Conservation (phyloP, 176 grass and related monocot genomes). For the Puya raimondii region DNA sequence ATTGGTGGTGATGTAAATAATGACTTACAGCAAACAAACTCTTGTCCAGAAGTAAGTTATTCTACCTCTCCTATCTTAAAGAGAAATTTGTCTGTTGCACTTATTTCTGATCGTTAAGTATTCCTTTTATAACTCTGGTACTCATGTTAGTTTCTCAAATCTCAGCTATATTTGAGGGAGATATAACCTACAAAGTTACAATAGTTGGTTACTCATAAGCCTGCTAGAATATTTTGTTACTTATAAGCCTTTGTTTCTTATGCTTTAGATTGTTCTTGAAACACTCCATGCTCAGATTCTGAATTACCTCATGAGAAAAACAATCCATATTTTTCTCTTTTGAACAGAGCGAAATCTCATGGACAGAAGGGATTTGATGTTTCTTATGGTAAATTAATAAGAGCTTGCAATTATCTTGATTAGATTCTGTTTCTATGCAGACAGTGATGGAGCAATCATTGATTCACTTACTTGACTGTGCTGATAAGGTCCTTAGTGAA, state of each 20-base stretch:
- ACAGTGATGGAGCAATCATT: constrained; percentile 34
- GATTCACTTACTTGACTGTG: constrained; percentile 60
- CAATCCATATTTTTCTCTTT: neutral
- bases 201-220: neutral
- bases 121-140: neutral
- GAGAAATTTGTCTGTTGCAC: neutral
- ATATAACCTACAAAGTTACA: neutral
- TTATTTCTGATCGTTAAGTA: neutral
- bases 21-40: constrained; percentile 10
- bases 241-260: neutral
- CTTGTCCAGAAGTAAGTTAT: constrained; percentile 22
- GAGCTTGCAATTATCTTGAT: neutral
- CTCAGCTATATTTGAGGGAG: neutral
- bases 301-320: neutral
- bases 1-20: neutral
- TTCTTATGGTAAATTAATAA: neutral
- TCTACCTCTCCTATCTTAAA: neutral
- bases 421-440: constrained; percentile 28
- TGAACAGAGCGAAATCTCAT: neutral
- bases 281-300: neutral
- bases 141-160: neutral
- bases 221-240: neutral
- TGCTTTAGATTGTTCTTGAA: neutral
- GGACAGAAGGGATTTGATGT: neutral
- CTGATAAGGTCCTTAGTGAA: constrained; percentile 36